Percentiles rank a stretch among this genome's conserved stretches.
Evolutionary conservation across 2,329 filamentous ascomycete genomes (phyloP).

Genomic region (Pochonia chlamydosporia): DNA sequence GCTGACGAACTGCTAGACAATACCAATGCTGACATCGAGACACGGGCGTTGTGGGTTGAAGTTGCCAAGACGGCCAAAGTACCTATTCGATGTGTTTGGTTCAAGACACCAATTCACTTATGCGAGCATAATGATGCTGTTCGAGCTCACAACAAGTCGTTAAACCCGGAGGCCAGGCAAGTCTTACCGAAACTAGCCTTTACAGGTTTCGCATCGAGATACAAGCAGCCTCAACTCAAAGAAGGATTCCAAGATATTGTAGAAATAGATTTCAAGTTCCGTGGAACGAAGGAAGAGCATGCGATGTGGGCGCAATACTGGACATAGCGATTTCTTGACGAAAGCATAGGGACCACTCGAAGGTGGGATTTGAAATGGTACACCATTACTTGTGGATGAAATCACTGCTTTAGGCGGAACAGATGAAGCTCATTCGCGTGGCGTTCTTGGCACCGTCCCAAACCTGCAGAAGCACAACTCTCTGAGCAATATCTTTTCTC

Average conservation of each 20-base stretch:
- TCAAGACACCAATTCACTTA: constrained; percentile 65
- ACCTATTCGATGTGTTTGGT: constrained; percentile 79
- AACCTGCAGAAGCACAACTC: background rate
- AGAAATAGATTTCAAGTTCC: constrained; percentile 69
- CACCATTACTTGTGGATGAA: no score
- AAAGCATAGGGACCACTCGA: background rate
- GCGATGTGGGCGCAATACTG: constrained; percentile 73
- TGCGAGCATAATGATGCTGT: constrained; percentile 85
- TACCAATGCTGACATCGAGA: constrained; percentile 82
- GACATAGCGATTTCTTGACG: constrained; percentile 40
- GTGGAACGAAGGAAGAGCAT: constrained; percentile 63
- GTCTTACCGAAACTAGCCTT: constrained; percentile 78
- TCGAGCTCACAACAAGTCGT: constrained; percentile 60
- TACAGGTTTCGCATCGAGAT: constrained; percentile 65
- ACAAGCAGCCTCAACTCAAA: constrained; percentile 60
- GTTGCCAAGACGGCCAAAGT: constrained; percentile 65
- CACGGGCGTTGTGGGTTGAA: constrained; percentile 70
- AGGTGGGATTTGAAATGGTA: no score
- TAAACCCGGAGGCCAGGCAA: constrained; percentile 77
- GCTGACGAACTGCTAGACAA: constrained; percentile 59
- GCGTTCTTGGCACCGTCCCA: background rate
- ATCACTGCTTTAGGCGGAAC: no score
- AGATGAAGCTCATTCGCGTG: background rate
- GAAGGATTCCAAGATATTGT: constrained; percentile 84
- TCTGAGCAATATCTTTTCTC: background rate